A percentile compares a stretch with the other conserved stretches of the same genome.
Evolutionary conservation across 176 grass and related monocot genomes (phyloP).

Genomic region (Triticum monococcum): DNA sequence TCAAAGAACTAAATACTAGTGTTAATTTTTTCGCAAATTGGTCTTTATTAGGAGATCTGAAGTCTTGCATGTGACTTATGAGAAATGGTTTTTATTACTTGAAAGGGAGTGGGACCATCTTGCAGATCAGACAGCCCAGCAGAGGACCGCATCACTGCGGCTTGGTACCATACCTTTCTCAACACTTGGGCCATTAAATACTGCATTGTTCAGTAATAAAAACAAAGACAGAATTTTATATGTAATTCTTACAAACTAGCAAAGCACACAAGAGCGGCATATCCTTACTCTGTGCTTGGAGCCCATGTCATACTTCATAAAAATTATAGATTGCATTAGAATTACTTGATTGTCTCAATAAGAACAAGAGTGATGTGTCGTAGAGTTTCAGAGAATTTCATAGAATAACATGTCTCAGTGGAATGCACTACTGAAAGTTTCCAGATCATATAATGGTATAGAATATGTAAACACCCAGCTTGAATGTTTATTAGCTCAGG

Average conservation of each 20-base stretch:
- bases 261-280: background rate
- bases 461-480: too few relatives aligned
- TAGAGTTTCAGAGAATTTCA: too few relatives aligned
- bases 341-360: background rate
- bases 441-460: too few relatives aligned
- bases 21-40: too few relatives aligned
- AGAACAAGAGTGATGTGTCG: background rate
- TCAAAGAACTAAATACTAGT: too few relatives aligned
- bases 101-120: background rate
- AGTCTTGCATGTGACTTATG: too few relatives aligned
- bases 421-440: too few relatives aligned
- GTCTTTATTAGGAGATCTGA: too few relatives aligned
- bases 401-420: too few relatives aligned
- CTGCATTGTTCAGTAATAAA: background rate
- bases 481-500: too few relatives aligned
- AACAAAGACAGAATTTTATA: background rate
- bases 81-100: too few relatives aligned
- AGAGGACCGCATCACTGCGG: background rate
- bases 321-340: background rate
- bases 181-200: slow-evolving; percentile 4
- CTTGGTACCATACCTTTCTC: background rate
- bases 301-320: background rate
- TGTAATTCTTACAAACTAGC: background rate
- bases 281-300: background rate
- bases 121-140: background rate